A percentile compares a stretch with the other conserved stretches of the same genome.
Evolutionary conservation across 2,329 filamentous ascomycete genomes (phyloP).

Genomic region (Emergomyces africanus): DNA sequence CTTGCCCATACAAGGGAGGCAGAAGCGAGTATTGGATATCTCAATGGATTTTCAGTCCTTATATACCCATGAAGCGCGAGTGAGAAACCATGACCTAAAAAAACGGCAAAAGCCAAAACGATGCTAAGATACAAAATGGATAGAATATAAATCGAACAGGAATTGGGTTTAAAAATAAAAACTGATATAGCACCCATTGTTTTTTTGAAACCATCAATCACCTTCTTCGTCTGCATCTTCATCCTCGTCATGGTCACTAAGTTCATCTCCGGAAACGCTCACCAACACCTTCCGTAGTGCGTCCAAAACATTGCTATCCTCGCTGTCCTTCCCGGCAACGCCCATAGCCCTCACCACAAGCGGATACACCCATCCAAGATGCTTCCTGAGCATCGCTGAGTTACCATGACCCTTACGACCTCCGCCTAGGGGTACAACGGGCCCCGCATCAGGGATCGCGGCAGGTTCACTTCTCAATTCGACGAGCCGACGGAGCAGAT

Average conservation of each 20-base stretch:
- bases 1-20: neutral
- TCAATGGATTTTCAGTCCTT: neutral
- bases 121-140: neutral
- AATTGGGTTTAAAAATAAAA: neutral
- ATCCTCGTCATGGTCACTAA: neutral
- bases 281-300: constrained; percentile 49
- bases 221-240: neutral
- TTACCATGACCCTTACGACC: constrained; percentile 12
- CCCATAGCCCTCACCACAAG: constrained; percentile 38
- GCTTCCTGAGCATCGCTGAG: constrained; percentile 45
- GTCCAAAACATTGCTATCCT: constrained; percentile 26
- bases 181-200: neutral
- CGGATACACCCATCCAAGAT: constrained; percentile 70
- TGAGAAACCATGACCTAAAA: neutral
- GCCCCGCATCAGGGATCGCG: constrained; percentile 45
- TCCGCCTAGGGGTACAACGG: neutral
- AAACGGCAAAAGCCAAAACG: neutral
- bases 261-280: constrained; percentile 39
- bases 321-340: constrained; percentile 28
- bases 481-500: constrained; percentile 55
- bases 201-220: neutral
- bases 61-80: neutral
- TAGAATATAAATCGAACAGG: neutral
- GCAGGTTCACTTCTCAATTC: constrained; percentile 55
- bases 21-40: neutral